phyloP scores from a whole-genome alignment of 2,329 filamentous ascomycete species.

The Pseudogymnoascus sp. region DNA sequence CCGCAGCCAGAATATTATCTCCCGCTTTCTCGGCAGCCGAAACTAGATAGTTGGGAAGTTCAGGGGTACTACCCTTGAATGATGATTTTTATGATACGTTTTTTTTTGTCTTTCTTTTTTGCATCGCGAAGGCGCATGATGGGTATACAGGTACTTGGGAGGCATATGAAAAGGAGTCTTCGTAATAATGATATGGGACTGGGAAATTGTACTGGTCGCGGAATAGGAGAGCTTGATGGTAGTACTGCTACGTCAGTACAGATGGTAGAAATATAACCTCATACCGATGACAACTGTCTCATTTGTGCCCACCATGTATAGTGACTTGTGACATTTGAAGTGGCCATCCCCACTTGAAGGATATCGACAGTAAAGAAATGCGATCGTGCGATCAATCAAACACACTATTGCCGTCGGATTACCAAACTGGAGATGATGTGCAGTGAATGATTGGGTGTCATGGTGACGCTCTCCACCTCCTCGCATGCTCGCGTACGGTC shows the following conservation, averaged over 20 bases:
- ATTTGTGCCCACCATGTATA: neutral
- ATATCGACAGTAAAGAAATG: neutral
- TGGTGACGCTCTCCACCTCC: neutral
- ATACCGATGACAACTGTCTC: neutral
- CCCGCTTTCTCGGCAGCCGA: neutral
- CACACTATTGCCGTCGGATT: neutral
- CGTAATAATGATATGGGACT: slow-evolving; percentile 7
- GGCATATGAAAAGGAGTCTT: slow-evolving; percentile 7
- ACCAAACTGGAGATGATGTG: neutral
- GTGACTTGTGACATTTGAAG: neutral
- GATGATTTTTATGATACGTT: neutral
- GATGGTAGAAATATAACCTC: neutral
- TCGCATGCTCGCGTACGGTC: neutral
- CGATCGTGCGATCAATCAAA: slow-evolving; percentile 1
- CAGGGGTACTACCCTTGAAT: neutral
- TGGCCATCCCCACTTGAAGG: neutral
- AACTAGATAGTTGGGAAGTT: neutral
- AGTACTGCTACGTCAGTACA: neutral
- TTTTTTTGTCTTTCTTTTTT: neutral
- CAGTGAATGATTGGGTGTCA: neutral
- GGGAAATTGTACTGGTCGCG: neutral
- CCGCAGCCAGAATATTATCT: slow-evolving; percentile 6
- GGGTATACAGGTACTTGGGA: slow-evolving; percentile 7
- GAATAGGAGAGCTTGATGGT: neutral
- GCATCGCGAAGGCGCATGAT: slow-evolving; percentile 3